These are phyloP conservation scores for Echinochloa phyllopogon DNA, from an alignment of 176 grass and related monocot species.

Conservation along the genomic window DNA sequence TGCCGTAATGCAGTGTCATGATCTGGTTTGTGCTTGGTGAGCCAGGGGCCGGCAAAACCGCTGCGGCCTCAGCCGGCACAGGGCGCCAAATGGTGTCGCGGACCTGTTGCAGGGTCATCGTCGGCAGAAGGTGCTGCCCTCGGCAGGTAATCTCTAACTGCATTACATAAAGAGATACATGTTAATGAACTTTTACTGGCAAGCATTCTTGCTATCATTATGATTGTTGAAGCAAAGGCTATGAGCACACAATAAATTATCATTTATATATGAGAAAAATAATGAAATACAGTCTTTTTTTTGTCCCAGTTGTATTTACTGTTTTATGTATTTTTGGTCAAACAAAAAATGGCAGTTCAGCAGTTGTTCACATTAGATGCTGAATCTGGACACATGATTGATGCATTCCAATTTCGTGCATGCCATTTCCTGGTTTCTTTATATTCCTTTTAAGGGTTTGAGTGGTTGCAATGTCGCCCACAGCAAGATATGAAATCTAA, in stretches of 20 bases:
- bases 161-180: slow-evolving; percentile 38
- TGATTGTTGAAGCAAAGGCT: slow-evolving; percentile 10
- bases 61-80: slow-evolving; percentile 30
- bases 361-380: neutral
- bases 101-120: slow-evolving; percentile 61
- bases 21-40: slow-evolving; percentile 49
- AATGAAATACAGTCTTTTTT: neutral
- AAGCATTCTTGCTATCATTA: slow-evolving; percentile 3
- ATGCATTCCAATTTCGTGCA: neutral
- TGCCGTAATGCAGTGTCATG: slow-evolving; percentile 61
- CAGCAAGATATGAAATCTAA: neutral
- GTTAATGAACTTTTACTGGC: slow-evolving; percentile 23
- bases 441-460: neutral
- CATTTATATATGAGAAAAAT: neutral
- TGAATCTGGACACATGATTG: neutral
- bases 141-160: slow-evolving; percentile 79
- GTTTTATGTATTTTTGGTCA: neutral
- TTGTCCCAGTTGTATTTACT: neutral
- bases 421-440: neutral
- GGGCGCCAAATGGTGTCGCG: slow-evolving; percentile 58
- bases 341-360: neutral
- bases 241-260: neutral
- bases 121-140: slow-evolving; percentile 58
- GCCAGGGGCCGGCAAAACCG: slow-evolving; percentile 49
- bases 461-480: neutral